Evolutionary conservation across 1,284 basidiomycete species (phyloP).

Genomic region (Cutaneotrichosporon spelunceum): DNA sequence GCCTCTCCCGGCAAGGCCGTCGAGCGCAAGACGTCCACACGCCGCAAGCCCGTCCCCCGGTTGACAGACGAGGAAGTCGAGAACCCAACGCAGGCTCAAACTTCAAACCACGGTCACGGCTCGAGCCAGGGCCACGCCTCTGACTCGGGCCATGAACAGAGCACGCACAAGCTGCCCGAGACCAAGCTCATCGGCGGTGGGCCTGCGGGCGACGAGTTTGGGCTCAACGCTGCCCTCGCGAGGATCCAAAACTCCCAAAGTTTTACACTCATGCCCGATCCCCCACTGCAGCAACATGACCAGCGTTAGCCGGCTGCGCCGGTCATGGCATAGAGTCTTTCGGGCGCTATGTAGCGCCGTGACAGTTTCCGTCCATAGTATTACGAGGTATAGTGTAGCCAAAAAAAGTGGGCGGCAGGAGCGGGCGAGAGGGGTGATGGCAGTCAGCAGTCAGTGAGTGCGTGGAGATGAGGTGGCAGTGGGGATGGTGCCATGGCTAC

Average conservation of each 20-base stretch:
- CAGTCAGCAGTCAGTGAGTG: not conserved
- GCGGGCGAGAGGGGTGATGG: not conserved
- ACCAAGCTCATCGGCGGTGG: not conserved
- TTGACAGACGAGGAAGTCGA: constrained; percentile 9
- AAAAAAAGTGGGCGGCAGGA: too few relatives aligned
- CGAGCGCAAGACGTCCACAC: constrained; percentile 22
- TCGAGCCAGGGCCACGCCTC: not conserved
- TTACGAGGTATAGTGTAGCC: not conserved
- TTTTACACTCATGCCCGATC: constrained; percentile 24
- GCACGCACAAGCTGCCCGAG: not conserved
- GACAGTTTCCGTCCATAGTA: not conserved
- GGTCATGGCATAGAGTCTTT: not conserved
- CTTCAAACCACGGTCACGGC: too few relatives aligned
- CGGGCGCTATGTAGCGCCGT: not conserved
- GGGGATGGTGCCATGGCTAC: not conserved
- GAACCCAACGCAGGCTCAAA: not conserved
- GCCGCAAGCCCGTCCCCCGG: constrained; percentile 26
- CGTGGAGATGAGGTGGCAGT: not conserved
- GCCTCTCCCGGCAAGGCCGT: not conserved
- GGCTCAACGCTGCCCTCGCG: constrained; percentile 18
- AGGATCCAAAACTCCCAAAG: not conserved
- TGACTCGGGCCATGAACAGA: not conserved
- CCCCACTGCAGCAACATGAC: constrained; percentile 13
- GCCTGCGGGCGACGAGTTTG: constrained; percentile 14
- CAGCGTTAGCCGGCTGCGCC: constrained; percentile 1